A percentile compares a stretch with the other conserved stretches of the same genome.
phyloP scores from a whole-genome alignment of 192 early-diverging fungal genomes.

The Chytriomyces sp. region DNA sequence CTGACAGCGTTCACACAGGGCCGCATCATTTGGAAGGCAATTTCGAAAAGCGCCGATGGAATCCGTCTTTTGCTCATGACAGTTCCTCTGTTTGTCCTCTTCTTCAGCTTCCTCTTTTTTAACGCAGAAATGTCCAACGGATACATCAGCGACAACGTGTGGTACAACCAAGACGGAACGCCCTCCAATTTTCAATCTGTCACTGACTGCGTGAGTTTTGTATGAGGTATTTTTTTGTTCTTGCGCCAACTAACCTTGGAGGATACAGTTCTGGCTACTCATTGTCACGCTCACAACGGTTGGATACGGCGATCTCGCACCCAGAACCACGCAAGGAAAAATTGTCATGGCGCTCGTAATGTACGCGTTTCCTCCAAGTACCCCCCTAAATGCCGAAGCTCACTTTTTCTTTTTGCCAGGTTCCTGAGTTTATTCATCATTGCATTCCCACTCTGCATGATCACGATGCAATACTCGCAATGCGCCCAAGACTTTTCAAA shows the following conservation, averaged over 20 bases:
- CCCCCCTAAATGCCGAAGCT: too few species aligned
- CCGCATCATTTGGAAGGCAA: slow-evolving; percentile 20
- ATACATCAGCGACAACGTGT: slow-evolving; percentile 20
- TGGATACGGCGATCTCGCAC: slow-evolving; percentile 37
- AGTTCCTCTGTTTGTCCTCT: slow-evolving; percentile 24
- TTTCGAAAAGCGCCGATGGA: slow-evolving; percentile 24
- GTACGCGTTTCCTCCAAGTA: not conserved
- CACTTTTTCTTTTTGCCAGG: not conserved
- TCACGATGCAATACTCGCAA: slow-evolving; percentile 44
- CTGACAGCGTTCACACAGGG: not conserved
- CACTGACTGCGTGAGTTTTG: slow-evolving; percentile 20
- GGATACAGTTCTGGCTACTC: slow-evolving; percentile 16
- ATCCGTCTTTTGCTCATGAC: slow-evolving; percentile 12
- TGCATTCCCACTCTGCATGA: slow-evolving; percentile 50
- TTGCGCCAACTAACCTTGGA: not conserved
- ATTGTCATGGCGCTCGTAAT: slow-evolving; percentile 25
- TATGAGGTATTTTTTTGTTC: not conserved
- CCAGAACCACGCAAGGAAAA: slow-evolving; percentile 32
- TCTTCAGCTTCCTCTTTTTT: slow-evolving; percentile 26
- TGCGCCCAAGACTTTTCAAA: slow-evolving; percentile 5
- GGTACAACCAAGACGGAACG: slow-evolving; percentile 23
- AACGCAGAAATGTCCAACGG: slow-evolving; percentile 27
- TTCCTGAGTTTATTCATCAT: slow-evolving; percentile 36
- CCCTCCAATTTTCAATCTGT: slow-evolving; percentile 27
- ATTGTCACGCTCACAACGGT: slow-evolving; percentile 36